phyloP scores from a whole-genome alignment of 352 stramenopile species.

The Phytophthora fragariaefolia region DNA sequence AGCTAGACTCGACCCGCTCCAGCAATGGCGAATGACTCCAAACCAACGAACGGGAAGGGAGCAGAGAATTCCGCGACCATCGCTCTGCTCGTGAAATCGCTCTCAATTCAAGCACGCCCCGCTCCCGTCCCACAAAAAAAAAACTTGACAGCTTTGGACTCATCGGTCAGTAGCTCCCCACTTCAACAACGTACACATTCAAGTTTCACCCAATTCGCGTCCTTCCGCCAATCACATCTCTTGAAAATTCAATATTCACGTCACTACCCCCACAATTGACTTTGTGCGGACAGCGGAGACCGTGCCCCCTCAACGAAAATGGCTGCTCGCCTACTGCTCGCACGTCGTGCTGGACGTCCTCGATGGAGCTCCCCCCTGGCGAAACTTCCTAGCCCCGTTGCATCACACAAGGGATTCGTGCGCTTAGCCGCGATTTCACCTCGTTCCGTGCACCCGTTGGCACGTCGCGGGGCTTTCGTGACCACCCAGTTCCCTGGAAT shows the following conservation, averaged over 20 bases:
- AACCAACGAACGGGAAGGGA: slow-evolving; percentile 22
- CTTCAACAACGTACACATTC: slow-evolving; percentile 10
- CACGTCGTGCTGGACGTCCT: slow-evolving; percentile 10
- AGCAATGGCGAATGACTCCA: slow-evolving; percentile 9
- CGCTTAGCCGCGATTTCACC: slow-evolving; percentile 5
- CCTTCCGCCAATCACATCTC: background rate
- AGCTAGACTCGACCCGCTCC: slow-evolving; percentile 18
- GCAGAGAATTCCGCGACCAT: slow-evolving; percentile 27
- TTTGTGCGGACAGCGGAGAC: slow-evolving; percentile 7
- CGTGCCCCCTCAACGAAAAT: slow-evolving; percentile 3
- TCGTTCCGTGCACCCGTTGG: slow-evolving; percentile 3
- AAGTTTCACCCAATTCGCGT: background rate
- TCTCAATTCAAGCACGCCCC: slow-evolving; percentile 36
- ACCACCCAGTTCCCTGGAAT: slow-evolving; percentile 18
- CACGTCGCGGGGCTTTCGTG: slow-evolving; percentile 8
- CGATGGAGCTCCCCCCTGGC: slow-evolving; percentile 3
- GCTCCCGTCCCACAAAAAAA: slow-evolving; percentile 24
- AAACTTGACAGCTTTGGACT: background rate
- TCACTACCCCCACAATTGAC: slow-evolving; percentile 6
- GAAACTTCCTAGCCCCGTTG: background rate
- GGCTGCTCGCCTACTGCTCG: slow-evolving; percentile 27
- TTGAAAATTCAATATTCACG: background rate
- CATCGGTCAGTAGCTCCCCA: background rate
- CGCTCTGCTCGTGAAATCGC: slow-evolving; percentile 35
- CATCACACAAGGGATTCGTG: background rate